Evolutionary conservation across 2,329 filamentous ascomycete genomes (phyloP).

Genomic region (Sarocladium kiliense): DNA sequence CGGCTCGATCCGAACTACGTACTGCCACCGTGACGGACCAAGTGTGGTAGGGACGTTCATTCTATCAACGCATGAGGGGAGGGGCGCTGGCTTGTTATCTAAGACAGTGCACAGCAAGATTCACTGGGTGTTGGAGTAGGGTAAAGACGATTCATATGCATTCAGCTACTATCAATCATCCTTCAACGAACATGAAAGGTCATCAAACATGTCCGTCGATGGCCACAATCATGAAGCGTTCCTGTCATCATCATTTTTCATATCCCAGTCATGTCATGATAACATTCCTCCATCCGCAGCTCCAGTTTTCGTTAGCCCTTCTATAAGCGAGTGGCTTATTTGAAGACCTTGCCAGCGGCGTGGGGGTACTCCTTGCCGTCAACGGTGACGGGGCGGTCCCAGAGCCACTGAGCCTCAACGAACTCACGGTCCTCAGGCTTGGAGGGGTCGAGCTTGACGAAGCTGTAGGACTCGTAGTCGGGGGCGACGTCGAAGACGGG

Average conservation of each 20-base stretch:
- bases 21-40: conserved; percentile 6
- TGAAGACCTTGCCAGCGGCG: conserved; percentile 97
- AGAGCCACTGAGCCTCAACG: conserved; percentile 83
- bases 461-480: conserved; percentile 93
- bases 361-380: conserved; percentile 85
- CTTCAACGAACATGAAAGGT: neutral
- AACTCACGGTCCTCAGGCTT: conserved; percentile 82
- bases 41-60: neutral
- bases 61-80: no score
- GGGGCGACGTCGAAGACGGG: conserved; percentile 96
- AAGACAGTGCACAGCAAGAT: no score
- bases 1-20: conserved; percentile 25
- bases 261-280: conserved; percentile 11
- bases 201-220: neutral
- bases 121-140: no score
- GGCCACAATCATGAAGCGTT: conserved; percentile 1
- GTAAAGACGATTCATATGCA: neutral
- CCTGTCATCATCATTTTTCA: conserved; percentile 7
- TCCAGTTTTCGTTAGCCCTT: conserved; percentile 11
- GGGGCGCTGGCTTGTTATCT: no score
- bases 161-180: neutral
- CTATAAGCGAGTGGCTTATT: conserved; percentile 54
- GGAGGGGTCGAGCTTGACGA: conserved; percentile 90
- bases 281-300: conserved; percentile 9
- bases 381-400: conserved; percentile 78